Percentiles rank a stretch among this genome's conserved stretches.
Conservation (phyloP, 2,329 filamentous ascomycete genomes). For the Aureobasidium mangrovei region DNA sequence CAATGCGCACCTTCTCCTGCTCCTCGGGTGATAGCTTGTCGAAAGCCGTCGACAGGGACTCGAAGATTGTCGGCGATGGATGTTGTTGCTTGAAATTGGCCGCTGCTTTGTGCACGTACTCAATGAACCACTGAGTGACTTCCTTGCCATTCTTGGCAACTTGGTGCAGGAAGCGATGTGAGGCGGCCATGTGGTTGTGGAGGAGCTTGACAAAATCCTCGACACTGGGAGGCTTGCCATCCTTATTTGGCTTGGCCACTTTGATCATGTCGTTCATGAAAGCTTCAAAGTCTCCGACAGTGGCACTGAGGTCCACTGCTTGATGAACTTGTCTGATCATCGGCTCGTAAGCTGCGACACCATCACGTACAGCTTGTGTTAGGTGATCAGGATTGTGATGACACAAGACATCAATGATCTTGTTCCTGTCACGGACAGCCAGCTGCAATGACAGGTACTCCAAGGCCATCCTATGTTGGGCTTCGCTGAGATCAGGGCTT, state of each 20-base stretch:
- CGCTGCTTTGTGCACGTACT: slow-evolving; percentile 52
- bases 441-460: slow-evolving; percentile 65
- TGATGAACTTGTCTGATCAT: slow-evolving; percentile 66
- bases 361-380: slow-evolving; percentile 58
- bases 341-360: slow-evolving; percentile 61
- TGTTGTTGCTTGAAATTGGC: slow-evolving; percentile 43
- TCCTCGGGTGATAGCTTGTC: slow-evolving; percentile 40
- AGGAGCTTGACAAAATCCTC: slow-evolving; percentile 64
- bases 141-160: slow-evolving; percentile 60
- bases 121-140: slow-evolving; percentile 51
- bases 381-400: slow-evolving; percentile 61
- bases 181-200: slow-evolving; percentile 51
- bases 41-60: slow-evolving; percentile 32
- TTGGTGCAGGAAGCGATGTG: slow-evolving; percentile 64
- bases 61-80: slow-evolving; percentile 17
- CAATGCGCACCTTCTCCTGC: slow-evolving; percentile 38
- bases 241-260: slow-evolving; percentile 30
- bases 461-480: slow-evolving; percentile 55
- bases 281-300: slow-evolving; percentile 55
- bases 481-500: slow-evolving; percentile 42
- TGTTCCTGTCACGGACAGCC: slow-evolving; percentile 63
- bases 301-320: slow-evolving; percentile 60
- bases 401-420: slow-evolving; percentile 59
- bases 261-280: slow-evolving; percentile 67
- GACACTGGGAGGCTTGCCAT: slow-evolving; percentile 45